Conservation (phyloP, 768 basidiomycete genomes). For the Hydnum rufescens region DNA sequence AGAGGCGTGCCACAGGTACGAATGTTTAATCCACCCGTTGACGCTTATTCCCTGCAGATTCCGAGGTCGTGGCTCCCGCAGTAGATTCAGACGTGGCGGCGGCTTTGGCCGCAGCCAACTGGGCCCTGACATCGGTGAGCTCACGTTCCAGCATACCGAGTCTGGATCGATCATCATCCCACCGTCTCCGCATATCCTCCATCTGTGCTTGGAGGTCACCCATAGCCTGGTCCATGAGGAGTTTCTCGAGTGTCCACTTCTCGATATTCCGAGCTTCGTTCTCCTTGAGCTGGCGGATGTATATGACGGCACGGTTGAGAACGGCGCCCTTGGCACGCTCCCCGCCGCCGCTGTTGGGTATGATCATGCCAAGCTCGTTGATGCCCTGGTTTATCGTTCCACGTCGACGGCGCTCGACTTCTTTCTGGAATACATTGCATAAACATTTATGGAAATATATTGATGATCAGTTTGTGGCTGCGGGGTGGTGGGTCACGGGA, state of each 20-base stretch:
- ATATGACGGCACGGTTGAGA: slow-evolving; percentile 70
- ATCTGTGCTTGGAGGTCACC: slow-evolving; percentile 28
- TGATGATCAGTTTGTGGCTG: too few species aligned
- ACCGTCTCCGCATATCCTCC: slow-evolving; percentile 60
- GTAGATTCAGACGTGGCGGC: too few species aligned
- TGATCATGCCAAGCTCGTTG: slow-evolving; percentile 71
- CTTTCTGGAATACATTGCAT: slow-evolving; percentile 56
- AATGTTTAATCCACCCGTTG: too few species aligned
- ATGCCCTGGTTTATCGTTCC: slow-evolving; percentile 97
- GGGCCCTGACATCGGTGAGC: slow-evolving; percentile 3
- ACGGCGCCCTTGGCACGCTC: slow-evolving; percentile 79
- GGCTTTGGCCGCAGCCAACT: not conserved
- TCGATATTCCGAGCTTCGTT: slow-evolving; percentile 82
- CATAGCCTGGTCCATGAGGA: slow-evolving; percentile 65
- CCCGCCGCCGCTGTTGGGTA: slow-evolving; percentile 71
- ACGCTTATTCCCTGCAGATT: too few species aligned
- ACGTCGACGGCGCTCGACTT: slow-evolving; percentile 85
- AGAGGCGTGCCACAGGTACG: too few species aligned
- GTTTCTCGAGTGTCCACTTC: slow-evolving; percentile 84
- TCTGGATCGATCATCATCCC: slow-evolving; percentile 48
- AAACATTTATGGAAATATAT: not conserved
- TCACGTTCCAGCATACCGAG: slow-evolving; percentile 5
- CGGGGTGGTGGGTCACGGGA: too few species aligned
- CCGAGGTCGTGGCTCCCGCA: too few species aligned
- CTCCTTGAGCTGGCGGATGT: slow-evolving; percentile 80